Base-by-base conservation (phyloP, 345 rosid genomes). In the Anacardium occidentale region DNA sequence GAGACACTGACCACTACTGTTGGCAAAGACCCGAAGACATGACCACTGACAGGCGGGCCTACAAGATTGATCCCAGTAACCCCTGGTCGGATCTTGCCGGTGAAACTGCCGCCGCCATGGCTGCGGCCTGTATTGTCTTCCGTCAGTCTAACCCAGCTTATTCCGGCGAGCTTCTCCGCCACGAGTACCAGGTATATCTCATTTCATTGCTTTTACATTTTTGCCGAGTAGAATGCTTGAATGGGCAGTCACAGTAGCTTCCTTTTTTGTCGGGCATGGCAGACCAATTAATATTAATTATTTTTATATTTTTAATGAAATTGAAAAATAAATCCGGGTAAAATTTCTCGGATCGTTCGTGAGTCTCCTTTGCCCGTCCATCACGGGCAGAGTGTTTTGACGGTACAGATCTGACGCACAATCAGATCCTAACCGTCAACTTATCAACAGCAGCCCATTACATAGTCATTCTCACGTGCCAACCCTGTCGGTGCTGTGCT, bases 21-120 rank as follows among this genome's bases (percentile, higher is more conserved):
- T 95, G 99, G 99, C 99, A 95, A 85, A 87, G 98, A 74, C 99
- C 99, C 10, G 99, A 95, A 85, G 99, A 95, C 53, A 95, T 95
- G 99, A 91, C 97, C 60, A 95, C 99, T 5, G 97, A 91, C 83
- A 81, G 99, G 22, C 85, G 70, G n/a, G 99, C 98, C 21, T 95
- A 95, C 83, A 77, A 81, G 89, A 77, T 95, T 59, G 97, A 92
- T 80, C 89, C 91, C 4, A 91, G 89, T 65, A 95, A 93, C 75
- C 99, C 99, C 13, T 98, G 99, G 62, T 95, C 99, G 58, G 99
- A 95, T 82, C 98, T 95, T 7, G 96, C 99, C 32, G 98, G 96
- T 20, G 99, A 95, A 84, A 92, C 98, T 1, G 94, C 99, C 15
- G 99, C 99, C 11, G 97, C 99, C 4, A 89, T 95, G 99, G 99